Conservation (phyloP, 257 asterid genomes). For the Handroanthus guayacan region DNA sequence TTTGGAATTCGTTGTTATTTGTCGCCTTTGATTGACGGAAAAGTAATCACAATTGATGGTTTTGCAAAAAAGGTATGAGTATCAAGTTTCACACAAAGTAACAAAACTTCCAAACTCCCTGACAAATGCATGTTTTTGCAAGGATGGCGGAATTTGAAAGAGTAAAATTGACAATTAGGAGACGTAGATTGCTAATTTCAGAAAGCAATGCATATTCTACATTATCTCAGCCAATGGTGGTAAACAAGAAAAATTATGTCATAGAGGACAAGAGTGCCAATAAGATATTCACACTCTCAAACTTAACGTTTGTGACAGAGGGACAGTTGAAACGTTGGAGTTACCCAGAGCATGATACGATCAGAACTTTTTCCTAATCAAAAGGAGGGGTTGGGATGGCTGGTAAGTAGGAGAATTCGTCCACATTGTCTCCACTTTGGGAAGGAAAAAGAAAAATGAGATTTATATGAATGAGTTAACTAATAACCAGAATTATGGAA, state of each 20-base stretch:
- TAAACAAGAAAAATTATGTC: conserved; percentile 25
- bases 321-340: conserved; percentile 50
- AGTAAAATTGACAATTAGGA: conserved; percentile 45
- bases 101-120: too few species aligned
- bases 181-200: conserved; percentile 54
- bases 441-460: conserved; percentile 22
- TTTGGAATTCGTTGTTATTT: too few species aligned
- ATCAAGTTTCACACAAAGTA: too few species aligned
- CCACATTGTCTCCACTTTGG: conserved; percentile 68
- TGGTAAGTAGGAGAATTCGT: conserved; percentile 57
- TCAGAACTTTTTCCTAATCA: conserved; percentile 64
- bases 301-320: conserved; percentile 41
- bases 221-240: conserved; percentile 27
- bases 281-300: conserved; percentile 56
- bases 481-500: conserved; percentile 41
- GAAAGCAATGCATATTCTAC: conserved; percentile 30
- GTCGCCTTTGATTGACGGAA: too few species aligned
- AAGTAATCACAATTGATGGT: too few species aligned
- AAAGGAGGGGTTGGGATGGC: conserved; percentile 68
- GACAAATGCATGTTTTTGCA: conserved; percentile 64
- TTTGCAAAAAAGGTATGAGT: too few species aligned
- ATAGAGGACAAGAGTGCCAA: conserved; percentile 31
- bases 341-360: conserved; percentile 54
- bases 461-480: conserved; percentile 54
- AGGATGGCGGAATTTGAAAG: conserved; percentile 46